These are phyloP conservation scores for Chalciporus sp. DNA, from an alignment of 1,284 basidiomycete species.

Conservation along the genomic window DNA sequence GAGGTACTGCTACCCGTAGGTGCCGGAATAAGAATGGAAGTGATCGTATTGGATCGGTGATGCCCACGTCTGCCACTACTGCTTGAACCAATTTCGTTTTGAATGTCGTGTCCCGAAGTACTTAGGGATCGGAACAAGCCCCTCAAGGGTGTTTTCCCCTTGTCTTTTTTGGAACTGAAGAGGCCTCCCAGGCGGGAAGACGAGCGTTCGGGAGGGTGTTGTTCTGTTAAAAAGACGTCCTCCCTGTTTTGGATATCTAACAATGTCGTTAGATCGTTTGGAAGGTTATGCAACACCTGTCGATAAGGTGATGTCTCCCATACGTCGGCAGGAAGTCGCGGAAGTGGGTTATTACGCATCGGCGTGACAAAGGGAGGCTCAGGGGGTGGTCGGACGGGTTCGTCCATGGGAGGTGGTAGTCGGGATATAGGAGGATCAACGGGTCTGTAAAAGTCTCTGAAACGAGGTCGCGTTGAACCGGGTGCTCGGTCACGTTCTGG, in stretches of 20 bases:
- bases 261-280: constrained; percentile 43
- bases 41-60: constrained; percentile 22
- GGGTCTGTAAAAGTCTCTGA: constrained; percentile 33
- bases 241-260: constrained; percentile 23
- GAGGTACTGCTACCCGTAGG: not conserved
- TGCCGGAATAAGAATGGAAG: constrained; percentile 28
- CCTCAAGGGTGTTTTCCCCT: constrained; percentile 26
- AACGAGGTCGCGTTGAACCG: constrained; percentile 25
- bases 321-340: constrained; percentile 50
- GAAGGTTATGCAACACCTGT: constrained; percentile 47
- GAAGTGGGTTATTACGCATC: constrained; percentile 48
- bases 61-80: constrained; percentile 22
- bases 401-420: not conserved
- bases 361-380: constrained; percentile 14
- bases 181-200: constrained; percentile 22
- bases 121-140: constrained; percentile 34
- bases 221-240: constrained; percentile 3
- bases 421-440: constrained; percentile 9
- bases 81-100: constrained; percentile 15
- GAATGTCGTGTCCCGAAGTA: constrained; percentile 12
- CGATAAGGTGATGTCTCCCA: constrained; percentile 52
- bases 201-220: constrained; percentile 7
- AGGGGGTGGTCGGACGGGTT: constrained; percentile 15
- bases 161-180: constrained; percentile 30
- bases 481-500: constrained; percentile 1